Base-by-base conservation (phyloP, 768 basidiomycete species). In the Serendipita sp. region DNA sequence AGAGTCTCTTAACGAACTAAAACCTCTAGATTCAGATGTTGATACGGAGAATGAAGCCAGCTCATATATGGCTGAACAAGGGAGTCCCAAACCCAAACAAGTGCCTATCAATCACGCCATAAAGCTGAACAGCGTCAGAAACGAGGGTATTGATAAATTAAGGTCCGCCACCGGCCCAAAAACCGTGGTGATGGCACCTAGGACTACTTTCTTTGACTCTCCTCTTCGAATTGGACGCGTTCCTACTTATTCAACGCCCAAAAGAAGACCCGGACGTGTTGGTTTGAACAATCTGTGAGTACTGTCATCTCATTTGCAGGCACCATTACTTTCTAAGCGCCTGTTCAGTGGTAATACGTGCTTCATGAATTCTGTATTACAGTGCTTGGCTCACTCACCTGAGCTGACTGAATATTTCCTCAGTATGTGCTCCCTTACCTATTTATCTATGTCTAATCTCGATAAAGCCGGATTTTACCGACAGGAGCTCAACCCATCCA, bases 361-460 rank as follows among this genome's bases (percentile, higher is more conserved):
- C 73, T 99, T 98, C 76, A 98, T 99, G 96, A 99, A 98, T 73
- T 94, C 92, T 63, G 95, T 96, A 1, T 79, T 97, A 4, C 96
- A 99, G 72, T 98, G 96, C 74, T 82, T 99, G 63, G 88, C 87
- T 29, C 96, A 99, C 71, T 90, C 87, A 6, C 81, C 84, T 52
- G 93, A 97, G 71, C 80, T 99, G 23, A 82, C 83, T 11, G 86
- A 94, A 62, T 99, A 99, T 75, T 99, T 99, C 76, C 76, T 93
- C 37, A 88, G 92, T 93, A 72, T 64, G 76, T 63, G 27, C 44
- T 62, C n/a, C 44, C 3, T 40, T 33, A 16, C 50, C 68, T 15
- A 66, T 29, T 31, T 65, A 4, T 36, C 44, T 13, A 66, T 62
- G 36, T 55, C 45, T 63, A 27, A 43, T 44, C 50, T 3, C 43